Evolutionary conservation across 345 rosid species (phyloP).

Genomic region (Arabidopsis suecica): DNA sequence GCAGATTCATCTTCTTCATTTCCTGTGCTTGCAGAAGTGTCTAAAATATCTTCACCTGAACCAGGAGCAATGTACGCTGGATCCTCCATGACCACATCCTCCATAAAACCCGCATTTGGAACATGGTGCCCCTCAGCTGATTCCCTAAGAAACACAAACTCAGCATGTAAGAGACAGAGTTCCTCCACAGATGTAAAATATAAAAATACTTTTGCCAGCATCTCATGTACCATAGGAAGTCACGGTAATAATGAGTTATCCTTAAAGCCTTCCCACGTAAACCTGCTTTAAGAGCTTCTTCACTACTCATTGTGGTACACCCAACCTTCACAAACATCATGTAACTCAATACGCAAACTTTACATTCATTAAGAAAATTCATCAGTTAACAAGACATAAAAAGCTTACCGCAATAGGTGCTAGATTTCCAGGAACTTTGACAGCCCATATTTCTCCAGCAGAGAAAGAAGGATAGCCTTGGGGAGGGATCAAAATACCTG

Average conservation of each 20-base stretch:
- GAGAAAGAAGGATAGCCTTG: conserved; percentile 75
- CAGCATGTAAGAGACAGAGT: conserved; percentile 34
- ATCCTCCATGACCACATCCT: conserved; percentile 80
- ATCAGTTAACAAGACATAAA: neutral
- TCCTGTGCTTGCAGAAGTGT: conserved; percentile 35
- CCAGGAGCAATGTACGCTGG: conserved; percentile 60
- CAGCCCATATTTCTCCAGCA: conserved; percentile 88
- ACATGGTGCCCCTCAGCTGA: conserved; percentile 73
- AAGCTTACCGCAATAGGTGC: conserved; percentile 87
- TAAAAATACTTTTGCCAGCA: neutral
- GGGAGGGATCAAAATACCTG: conserved; percentile 74
- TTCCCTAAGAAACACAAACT: conserved; percentile 63
- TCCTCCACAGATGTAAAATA: neutral
- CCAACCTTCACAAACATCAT: conserved; percentile 70
- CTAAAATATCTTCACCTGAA: conserved; percentile 51
- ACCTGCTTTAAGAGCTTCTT: conserved; percentile 83
- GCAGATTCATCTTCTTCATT: conserved; percentile 51
- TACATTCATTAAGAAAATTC: neutral
- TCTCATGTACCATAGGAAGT: conserved; percentile 70
- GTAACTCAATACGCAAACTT: conserved; percentile 14
- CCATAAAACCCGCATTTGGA: conserved; percentile 86
- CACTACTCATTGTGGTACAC: conserved; percentile 77
- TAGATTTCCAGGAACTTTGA: conserved; percentile 90
- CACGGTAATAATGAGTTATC: conserved; percentile 80
- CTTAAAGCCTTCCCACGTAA: conserved; percentile 94